Percentiles rank a stretch among this genome's conserved stretches.
These are phyloP conservation scores for Ilyonectria robusta DNA, from an alignment of 2,329 filamentous ascomycete genomes.

Conservation along the genomic window DNA sequence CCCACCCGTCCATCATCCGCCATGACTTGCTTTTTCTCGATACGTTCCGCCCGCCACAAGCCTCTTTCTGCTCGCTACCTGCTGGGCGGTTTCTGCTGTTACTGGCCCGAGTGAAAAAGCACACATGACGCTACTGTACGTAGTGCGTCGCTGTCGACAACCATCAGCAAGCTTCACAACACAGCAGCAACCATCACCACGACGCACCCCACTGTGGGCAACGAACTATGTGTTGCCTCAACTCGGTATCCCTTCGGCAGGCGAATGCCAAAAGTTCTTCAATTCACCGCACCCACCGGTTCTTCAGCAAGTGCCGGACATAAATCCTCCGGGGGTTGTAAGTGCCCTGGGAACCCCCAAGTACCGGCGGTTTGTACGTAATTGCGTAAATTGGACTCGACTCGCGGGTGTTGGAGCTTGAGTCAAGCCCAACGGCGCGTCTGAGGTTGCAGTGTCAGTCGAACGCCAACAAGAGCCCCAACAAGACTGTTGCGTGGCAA, in stretches of 20 bases:
- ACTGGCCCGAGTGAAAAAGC: conserved; percentile 35
- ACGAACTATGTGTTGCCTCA: background rate
- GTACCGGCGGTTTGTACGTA: conserved; percentile 40
- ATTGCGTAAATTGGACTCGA: conserved; percentile 29
- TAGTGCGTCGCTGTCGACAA: conserved; percentile 24
- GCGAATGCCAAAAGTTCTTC: conserved; percentile 11
- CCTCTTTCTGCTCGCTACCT: conserved; percentile 38
- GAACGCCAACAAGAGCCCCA: conserved; percentile 4
- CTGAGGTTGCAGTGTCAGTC: background rate
- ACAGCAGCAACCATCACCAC: conserved; percentile 24
- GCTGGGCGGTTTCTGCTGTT: conserved; percentile 28
- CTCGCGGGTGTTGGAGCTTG: conserved; percentile 13
- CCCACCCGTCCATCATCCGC: conserved; percentile 28
- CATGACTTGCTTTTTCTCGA: conserved; percentile 33
- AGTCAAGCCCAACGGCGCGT: conserved; percentile 17
- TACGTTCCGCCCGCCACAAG: conserved; percentile 25
- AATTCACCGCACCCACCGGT: conserved; percentile 13
- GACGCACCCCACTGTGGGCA: background rate
- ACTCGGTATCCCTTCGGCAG: conserved; percentile 7
- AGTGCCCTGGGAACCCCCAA: conserved; percentile 15
- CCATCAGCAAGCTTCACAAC: conserved; percentile 13
- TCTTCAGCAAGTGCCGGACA: conserved; percentile 32
- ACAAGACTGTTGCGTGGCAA: conserved; percentile 7
- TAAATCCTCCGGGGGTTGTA: conserved; percentile 27
- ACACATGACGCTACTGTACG: conserved; percentile 47